phyloP scores from a whole-genome alignment of 2,329 filamentous ascomycete species.

The Colletotrichum graminicola region DNA sequence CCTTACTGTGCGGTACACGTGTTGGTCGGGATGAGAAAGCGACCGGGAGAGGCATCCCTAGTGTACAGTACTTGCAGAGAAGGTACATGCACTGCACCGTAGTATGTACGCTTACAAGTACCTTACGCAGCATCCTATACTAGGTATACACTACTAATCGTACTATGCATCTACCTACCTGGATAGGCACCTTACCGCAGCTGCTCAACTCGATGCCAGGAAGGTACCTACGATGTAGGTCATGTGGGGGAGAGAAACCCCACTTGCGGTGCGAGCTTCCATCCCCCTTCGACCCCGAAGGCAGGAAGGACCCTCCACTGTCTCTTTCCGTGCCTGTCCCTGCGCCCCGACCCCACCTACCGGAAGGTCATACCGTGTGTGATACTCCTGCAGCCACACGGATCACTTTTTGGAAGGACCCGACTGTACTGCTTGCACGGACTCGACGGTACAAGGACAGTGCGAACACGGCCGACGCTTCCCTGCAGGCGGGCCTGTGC shows the following conservation, averaged over 20 bases:
- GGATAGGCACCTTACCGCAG: not conserved
- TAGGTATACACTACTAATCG: too few species aligned
- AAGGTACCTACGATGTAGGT: too few species aligned
- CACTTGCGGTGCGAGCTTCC: not conserved
- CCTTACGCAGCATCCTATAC: too few species aligned
- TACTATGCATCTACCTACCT: not conserved
- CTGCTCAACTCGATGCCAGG: slow-evolving; percentile 6
- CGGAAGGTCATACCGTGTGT: slow-evolving; percentile 21
- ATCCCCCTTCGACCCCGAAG: not conserved
- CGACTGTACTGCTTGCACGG: not conserved
- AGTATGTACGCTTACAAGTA: too few species aligned
- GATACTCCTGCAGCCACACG: slow-evolving; percentile 2
- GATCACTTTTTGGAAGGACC: not conserved
- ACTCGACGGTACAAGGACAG: slow-evolving; percentile 12
- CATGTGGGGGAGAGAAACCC: not conserved
- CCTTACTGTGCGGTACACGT: not conserved
- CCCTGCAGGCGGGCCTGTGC: too few species aligned
- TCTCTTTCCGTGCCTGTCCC: slow-evolving; percentile 18
- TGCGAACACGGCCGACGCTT: not conserved
- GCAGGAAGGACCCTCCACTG: not conserved
- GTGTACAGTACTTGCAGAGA: not conserved
- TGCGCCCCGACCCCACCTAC: slow-evolving; percentile 2
- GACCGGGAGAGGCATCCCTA: not conserved
- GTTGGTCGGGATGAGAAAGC: slow-evolving; percentile 16
- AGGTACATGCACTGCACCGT: too few species aligned